Evolutionary conservation across 768 basidiomycete species (phyloP).

Genomic region (Pulveroboletus frians): DNA sequence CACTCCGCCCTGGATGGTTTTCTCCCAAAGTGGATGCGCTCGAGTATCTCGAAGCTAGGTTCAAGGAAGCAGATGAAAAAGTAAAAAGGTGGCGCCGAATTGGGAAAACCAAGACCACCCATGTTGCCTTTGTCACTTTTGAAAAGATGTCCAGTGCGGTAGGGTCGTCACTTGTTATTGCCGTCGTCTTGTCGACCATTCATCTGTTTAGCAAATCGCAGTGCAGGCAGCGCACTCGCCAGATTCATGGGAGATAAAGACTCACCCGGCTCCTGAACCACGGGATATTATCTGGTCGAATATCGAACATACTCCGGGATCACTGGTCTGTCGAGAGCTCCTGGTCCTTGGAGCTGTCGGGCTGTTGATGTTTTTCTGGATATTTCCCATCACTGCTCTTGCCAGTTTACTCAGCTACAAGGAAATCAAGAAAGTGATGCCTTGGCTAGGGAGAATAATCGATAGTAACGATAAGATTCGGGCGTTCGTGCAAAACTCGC

Average conservation of each 20-base stretch:
- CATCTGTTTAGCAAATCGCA: constrained; percentile 66
- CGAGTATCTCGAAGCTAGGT: constrained; percentile 78
- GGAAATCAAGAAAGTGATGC: constrained; percentile 86
- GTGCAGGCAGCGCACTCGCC: constrained; percentile 78
- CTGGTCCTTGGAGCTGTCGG: constrained; percentile 66
- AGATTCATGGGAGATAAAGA: constrained; percentile 58
- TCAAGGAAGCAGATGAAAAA: constrained; percentile 75
- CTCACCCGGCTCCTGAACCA: constrained; percentile 84
- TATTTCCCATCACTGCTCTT: constrained; percentile 83
- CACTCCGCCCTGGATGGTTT: constrained; percentile 70
- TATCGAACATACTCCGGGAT: constrained; percentile 59
- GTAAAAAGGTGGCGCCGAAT: constrained; percentile 68
- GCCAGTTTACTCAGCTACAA: constrained; percentile 86
- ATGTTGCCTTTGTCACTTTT: constrained; percentile 92
- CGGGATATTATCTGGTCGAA: constrained; percentile 95
- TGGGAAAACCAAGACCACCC: constrained; percentile 77
- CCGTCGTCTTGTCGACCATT: background rate
- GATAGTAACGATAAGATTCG: constrained; percentile 74
- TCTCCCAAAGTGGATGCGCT: constrained; percentile 79
- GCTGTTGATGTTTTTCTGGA: constrained; percentile 84
- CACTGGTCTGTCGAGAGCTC: constrained; percentile 60
- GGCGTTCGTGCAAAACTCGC: constrained; percentile 89
- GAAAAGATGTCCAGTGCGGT: constrained; percentile 93
- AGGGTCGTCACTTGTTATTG: constrained; percentile 25
- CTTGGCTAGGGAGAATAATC: constrained; percentile 83